Evolutionary conservation across 108 stramenopile genomes (phyloP).

Genomic region (Pseudonitzschia multistriata): DNA sequence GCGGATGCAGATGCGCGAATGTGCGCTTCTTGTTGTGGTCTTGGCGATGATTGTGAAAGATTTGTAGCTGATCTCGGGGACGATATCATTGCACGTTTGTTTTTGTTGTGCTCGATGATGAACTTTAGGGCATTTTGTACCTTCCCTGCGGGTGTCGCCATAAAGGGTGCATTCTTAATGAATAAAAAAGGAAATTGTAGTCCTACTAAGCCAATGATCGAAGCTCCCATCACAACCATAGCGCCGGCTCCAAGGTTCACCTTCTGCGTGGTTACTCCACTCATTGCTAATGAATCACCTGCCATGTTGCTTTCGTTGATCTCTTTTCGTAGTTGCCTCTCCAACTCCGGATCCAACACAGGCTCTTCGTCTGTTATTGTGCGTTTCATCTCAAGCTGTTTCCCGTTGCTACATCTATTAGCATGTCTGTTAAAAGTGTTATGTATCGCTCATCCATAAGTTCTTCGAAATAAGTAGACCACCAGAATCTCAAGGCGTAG

Average conservation of each 20-base stretch:
- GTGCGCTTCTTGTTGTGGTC: background rate
- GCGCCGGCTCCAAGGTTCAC: conserved; percentile 4
- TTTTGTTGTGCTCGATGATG: conserved; percentile 15
- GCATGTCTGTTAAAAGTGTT: too few relatives aligned
- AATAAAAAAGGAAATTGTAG: conserved; percentile 67
- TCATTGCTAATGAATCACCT: background rate
- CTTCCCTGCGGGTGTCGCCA: conserved; percentile 78
- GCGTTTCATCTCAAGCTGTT: background rate
- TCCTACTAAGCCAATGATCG: conserved; percentile 50
- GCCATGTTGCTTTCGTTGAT: background rate
- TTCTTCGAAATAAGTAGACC: too few relatives aligned
- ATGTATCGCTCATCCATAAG: too few relatives aligned
- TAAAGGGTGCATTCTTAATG: conserved; percentile 61
- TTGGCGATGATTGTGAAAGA: background rate
- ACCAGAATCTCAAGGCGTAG: too few relatives aligned
- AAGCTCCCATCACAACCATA: conserved; percentile 26
- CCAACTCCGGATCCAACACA: background rate
- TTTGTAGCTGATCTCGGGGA: background rate
- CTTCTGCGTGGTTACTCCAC: background rate
- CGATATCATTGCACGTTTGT: background rate
- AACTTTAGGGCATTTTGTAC: conserved; percentile 49
- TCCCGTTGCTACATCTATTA: too few relatives aligned
- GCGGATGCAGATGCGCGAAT: background rate
- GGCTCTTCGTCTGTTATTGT: background rate
- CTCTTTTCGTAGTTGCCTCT: background rate